These are phyloP conservation scores for Ophiostoma himal-ulmi DNA, from an alignment of 2,329 filamentous ascomycete species.

Conservation along the genomic window DNA sequence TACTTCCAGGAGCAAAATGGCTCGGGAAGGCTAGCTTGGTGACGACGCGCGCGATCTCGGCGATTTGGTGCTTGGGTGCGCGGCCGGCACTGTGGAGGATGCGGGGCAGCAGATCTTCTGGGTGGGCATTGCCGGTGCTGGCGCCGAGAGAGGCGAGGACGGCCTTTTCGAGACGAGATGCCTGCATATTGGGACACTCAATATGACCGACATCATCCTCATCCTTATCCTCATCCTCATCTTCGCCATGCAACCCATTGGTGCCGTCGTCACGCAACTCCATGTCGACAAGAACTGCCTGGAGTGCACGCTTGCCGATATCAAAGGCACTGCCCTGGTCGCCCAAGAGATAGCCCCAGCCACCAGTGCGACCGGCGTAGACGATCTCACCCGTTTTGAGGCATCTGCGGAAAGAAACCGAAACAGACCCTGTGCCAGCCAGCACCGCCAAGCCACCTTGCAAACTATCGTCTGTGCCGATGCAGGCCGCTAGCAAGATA, in stretches of 20 bases:
- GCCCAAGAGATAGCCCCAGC: constrained; percentile 19
- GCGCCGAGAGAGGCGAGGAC: constrained; percentile 11
- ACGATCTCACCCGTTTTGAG: not conserved
- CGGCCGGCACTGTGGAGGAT: constrained; percentile 17
- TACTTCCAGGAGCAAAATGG: not conserved
- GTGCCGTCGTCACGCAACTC: constrained; percentile 16
- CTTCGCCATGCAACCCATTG: not conserved
- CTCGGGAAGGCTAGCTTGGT: constrained; percentile 18
- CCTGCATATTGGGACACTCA: not conserved
- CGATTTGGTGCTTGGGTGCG: constrained; percentile 21
- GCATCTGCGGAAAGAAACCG: constrained; percentile 13
- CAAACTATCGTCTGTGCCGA: constrained; percentile 14
- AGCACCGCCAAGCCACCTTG: constrained; percentile 17
- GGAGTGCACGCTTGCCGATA: constrained; percentile 19
- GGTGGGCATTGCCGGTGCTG: not conserved
- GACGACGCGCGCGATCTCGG: constrained; percentile 17
- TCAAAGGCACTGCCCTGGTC: constrained; percentile 21
- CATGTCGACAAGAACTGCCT: constrained; percentile 19
- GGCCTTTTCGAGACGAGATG: constrained; percentile 2
- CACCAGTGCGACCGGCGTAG: constrained; percentile 14
- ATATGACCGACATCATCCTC: not conserved
- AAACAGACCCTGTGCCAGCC: constrained; percentile 14
- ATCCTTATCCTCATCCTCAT: not conserved
- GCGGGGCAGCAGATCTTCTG: constrained; percentile 16
- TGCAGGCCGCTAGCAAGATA: constrained; percentile 15